These are phyloP conservation scores for Elsinoe arachidis DNA, from an alignment of 2,329 filamentous ascomycete genomes.

Conservation along the genomic window DNA sequence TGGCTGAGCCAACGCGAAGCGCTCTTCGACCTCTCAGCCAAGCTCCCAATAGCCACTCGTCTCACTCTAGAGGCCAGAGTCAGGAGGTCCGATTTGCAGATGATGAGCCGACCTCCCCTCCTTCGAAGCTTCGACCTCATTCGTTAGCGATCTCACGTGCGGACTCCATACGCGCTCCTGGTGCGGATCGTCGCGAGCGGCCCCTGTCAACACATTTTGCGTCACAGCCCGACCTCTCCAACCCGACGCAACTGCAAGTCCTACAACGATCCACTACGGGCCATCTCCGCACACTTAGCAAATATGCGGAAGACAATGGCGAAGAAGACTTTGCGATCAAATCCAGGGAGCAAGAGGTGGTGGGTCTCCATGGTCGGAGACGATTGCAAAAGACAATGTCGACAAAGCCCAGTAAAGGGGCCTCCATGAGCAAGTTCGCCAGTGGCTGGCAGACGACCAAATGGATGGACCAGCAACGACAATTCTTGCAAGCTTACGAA, in stretches of 20 bases:
- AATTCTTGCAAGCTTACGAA: constrained; percentile 94
- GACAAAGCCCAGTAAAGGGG: constrained; percentile 41
- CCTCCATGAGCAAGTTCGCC: constrained; percentile 25
- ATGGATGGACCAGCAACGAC: constrained; percentile 98
- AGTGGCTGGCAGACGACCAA: constrained; percentile 65
- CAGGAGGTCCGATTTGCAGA: constrained; percentile 17
- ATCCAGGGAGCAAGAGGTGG: constrained; percentile 72
- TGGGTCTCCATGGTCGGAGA: constrained; percentile 74
- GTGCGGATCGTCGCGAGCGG: constrained; percentile 22
- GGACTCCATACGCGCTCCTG: constrained; percentile 29
- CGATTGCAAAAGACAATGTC: constrained; percentile 64
- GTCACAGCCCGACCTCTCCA: constrained; percentile 25
- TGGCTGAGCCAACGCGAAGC: constrained; percentile 16
- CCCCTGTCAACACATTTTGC: constrained; percentile 22
- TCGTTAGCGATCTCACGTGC: constrained; percentile 27
- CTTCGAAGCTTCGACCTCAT: constrained; percentile 21
- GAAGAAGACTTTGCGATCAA: constrained; percentile 75
- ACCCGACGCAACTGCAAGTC: constrained; percentile 62
- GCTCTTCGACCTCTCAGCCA: constrained; percentile 16
- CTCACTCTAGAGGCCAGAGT: constrained; percentile 16
- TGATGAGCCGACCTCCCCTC: constrained; percentile 19
- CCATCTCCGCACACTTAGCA: constrained; percentile 79
- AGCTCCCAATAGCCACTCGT: constrained; percentile 14
- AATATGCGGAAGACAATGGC: constrained; percentile 65
- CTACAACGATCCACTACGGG: constrained; percentile 83